These are phyloP conservation scores for Lactifluus echinatus DNA, from an alignment of 768 basidiomycete species.

Conservation along the genomic window DNA sequence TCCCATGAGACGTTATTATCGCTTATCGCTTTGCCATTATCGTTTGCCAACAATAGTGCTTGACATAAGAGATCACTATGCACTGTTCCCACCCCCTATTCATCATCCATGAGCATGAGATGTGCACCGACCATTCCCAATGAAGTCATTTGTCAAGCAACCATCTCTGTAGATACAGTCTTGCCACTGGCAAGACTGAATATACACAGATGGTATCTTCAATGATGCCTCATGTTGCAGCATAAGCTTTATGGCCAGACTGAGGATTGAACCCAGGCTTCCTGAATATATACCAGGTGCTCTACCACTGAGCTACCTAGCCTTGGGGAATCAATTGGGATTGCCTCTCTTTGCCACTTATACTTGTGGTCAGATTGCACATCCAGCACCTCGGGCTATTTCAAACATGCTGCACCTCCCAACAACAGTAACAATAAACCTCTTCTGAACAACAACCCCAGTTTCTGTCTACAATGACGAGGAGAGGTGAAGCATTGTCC, in stretches of 20 bases:
- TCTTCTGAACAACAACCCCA: background rate
- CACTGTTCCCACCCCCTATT: slow-evolving; percentile 29
- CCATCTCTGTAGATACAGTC: no score
- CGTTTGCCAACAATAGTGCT: slow-evolving; percentile 30
- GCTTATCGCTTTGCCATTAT: slow-evolving; percentile 13
- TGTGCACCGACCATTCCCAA: slow-evolving; percentile 28
- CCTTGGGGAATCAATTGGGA: no score
- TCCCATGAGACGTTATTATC: background rate
- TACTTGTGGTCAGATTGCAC: no score
- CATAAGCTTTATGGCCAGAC: no score
- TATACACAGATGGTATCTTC: background rate
- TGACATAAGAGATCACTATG: slow-evolving; percentile 25
- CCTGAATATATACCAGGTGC: no score
- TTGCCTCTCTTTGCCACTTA: no score
- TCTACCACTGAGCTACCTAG: no score
- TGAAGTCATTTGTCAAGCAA: slow-evolving; percentile 15
- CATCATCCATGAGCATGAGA: slow-evolving; percentile 31
- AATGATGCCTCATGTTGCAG: background rate
- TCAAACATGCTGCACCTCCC: background rate
- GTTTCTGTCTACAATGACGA: background rate
- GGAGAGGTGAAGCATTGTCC: background rate
- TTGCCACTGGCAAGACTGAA: slow-evolving; percentile 15
- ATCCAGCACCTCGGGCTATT: no score
- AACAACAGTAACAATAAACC: no score
- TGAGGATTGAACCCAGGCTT: no score